These are phyloP conservation scores for Monosporascus sp. DNA, from an alignment of 2,329 filamentous ascomycete species.

Conservation along the genomic window DNA sequence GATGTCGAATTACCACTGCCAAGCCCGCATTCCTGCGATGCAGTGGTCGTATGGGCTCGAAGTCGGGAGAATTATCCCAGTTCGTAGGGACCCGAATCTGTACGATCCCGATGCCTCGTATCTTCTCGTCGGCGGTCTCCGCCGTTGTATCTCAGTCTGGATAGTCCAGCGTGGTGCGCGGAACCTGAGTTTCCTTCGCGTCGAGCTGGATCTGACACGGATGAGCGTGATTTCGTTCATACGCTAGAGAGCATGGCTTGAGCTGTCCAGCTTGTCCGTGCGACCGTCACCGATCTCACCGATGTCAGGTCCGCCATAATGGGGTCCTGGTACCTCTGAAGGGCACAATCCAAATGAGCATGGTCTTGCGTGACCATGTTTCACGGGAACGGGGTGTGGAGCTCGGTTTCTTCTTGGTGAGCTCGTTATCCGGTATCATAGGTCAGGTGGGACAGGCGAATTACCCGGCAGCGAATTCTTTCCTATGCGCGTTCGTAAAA, in stretches of 20 bases:
- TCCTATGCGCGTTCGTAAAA: constrained; percentile 23
- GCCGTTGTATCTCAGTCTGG: constrained; percentile 26
- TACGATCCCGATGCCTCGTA: constrained; percentile 17
- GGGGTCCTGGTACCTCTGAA: too few species aligned
- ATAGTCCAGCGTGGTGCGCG: constrained; percentile 29
- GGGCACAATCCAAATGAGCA: too few species aligned
- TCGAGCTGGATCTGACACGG: neutral
- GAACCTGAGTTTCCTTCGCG: constrained; percentile 17
- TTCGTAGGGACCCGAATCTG: too few species aligned
- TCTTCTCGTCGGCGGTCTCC: constrained; percentile 31
- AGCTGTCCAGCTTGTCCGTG: constrained; percentile 5
- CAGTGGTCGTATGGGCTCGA: too few species aligned
- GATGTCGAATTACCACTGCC: too few species aligned
- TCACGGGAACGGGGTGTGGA: neutral
- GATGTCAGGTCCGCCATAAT: neutral
- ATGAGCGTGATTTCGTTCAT: constrained; percentile 2
- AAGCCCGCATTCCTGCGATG: too few species aligned
- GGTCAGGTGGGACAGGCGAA: constrained; percentile 21
- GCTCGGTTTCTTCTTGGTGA: constrained; percentile 27
- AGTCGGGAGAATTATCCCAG: too few species aligned
- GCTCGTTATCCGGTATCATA: constrained; percentile 16
- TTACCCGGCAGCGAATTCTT: constrained; percentile 29
- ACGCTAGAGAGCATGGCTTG: constrained; percentile 12
- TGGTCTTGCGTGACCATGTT: too few species aligned
- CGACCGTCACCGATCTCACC: constrained; percentile 5